Base-by-base conservation (phyloP, 169 alveolate species). In the Eimeria acervulina region DNA sequence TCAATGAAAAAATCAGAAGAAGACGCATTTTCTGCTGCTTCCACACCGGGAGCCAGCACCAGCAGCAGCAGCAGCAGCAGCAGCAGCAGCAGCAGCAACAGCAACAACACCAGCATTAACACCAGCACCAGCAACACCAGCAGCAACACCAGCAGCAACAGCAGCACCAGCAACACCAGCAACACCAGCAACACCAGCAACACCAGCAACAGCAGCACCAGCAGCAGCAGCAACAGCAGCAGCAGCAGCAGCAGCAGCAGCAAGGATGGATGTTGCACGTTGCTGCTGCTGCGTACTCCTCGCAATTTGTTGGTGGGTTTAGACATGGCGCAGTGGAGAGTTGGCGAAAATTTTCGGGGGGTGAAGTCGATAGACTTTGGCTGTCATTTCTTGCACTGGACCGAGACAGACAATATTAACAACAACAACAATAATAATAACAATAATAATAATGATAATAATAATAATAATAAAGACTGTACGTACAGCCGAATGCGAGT, bases 281-380 rank as follows among this genome's bases (percentile, higher is more conserved):
- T 78, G 63, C 63, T 78, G 63, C 88, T 78, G 31, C 63, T 78
- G 36, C 3, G 42, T 6, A 78, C 88, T 3, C 88, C 88, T 2
- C 66, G 15, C 36, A 13, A 78, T 31, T 17, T 78, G 36, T 61
- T 78, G 59, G 63, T 78, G 6, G 88, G 88, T 40, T 40, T 78
- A 10, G 88, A 78, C 88, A 36, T 78, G 88, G 88, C 88, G 12
- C 88, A 78, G 31, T 78, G 88, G 88, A 55, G 88, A 10, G 88
- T 78, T 2, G 88, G 88, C 4, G 63, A 31, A 61, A 78, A 78
- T 31, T 78, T 78, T 28, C 3, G 61, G 28, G 88, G 88, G 7
- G 44, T 78, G 2, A 13, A 61, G 8, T 4, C 12, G 2, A 78
- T 78, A 2, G 66, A 78, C 7, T 15, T 10, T 19, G 88, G 88